phyloP scores from a whole-genome alignment of 805 yeast species.

The Maudiozyma saulgeensis region DNA sequence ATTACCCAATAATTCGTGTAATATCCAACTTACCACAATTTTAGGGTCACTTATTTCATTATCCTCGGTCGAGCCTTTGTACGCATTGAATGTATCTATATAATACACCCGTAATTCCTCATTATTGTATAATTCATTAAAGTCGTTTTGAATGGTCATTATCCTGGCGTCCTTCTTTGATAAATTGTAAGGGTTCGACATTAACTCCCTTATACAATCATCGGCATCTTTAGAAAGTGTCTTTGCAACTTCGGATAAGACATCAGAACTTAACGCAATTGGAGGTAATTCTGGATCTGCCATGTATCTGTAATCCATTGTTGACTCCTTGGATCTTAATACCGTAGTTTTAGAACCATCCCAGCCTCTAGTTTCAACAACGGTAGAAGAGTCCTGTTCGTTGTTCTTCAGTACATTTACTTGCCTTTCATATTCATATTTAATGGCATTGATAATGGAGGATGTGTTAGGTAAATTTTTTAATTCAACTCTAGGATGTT shows the following conservation, averaged over 20 bases:
- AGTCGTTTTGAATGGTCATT: slow-evolving; percentile 38
- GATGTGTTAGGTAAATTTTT: slow-evolving; percentile 81
- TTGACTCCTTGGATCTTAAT: slow-evolving; percentile 67
- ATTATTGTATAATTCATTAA: slow-evolving; percentile 19
- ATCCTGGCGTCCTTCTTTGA: slow-evolving; percentile 69
- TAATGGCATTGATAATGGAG: slow-evolving; percentile 68
- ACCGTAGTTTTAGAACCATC: slow-evolving; percentile 61
- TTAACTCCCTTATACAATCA: slow-evolving; percentile 37
- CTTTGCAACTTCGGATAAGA: slow-evolving; percentile 34
- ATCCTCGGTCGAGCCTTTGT: slow-evolving; percentile 22
- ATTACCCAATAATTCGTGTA: slow-evolving; percentile 70
- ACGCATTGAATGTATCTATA: slow-evolving; percentile 28
- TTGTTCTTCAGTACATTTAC: slow-evolving; percentile 36
- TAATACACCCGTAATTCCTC: slow-evolving; percentile 44
- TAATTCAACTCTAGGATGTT: slow-evolving; percentile 70
- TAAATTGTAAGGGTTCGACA: slow-evolving; percentile 42
- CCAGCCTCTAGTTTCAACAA: slow-evolving; percentile 83
- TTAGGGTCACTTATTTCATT: slow-evolving; percentile 23
- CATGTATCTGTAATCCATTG: slow-evolving; percentile 83
- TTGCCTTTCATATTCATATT: slow-evolving; percentile 68
- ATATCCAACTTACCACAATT: slow-evolving; percentile 64
- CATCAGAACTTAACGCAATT: slow-evolving; percentile 34
- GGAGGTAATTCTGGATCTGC: slow-evolving; percentile 86
- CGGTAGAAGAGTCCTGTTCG: slow-evolving; percentile 17
- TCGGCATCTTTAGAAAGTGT: slow-evolving; percentile 58